Conservation (phyloP, 148 eudicot genomes). For the Amaranthus hypochondriacus region DNA sequence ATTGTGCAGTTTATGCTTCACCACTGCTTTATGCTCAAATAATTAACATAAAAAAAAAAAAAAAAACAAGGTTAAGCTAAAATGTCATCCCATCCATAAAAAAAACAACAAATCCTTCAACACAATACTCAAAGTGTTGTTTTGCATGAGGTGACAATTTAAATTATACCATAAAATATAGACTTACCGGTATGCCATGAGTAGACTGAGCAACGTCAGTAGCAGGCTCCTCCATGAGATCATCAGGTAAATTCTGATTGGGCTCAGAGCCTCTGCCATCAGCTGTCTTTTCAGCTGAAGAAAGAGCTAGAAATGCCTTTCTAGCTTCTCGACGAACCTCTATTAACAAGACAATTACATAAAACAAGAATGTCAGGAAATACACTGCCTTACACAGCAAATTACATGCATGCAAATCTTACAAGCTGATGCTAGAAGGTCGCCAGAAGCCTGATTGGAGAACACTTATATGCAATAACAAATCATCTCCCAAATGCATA, state of each 20-base stretch:
- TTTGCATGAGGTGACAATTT: background rate
- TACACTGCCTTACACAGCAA: too few species aligned
- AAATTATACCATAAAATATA: background rate
- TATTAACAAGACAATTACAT: constrained; percentile 12
- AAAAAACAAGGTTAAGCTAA: background rate
- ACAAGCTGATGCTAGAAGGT: too few species aligned
- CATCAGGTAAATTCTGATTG: constrained; percentile 34
- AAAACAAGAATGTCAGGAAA: background rate
- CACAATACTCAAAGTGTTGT: background rate
- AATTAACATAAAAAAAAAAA: background rate
- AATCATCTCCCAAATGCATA: too few species aligned
- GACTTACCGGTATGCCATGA: constrained; percentile 53
- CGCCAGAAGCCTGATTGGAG: too few species aligned
- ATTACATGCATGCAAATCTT: too few species aligned
- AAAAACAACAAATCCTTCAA: background rate
- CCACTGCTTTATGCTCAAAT: too few species aligned
- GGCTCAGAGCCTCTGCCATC: constrained; percentile 30
- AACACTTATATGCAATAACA: too few species aligned
- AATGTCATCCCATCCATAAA: background rate
- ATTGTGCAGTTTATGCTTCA: too few species aligned
- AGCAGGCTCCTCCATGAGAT: constrained; percentile 31
- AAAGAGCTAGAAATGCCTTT: constrained; percentile 72
- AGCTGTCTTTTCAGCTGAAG: constrained; percentile 36
- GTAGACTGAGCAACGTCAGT: constrained; percentile 33
- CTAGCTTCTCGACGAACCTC: constrained; percentile 82